Conservation (phyloP, 2,329 filamentous ascomycete genomes). For the Orbilia blumenaviensis region DNA sequence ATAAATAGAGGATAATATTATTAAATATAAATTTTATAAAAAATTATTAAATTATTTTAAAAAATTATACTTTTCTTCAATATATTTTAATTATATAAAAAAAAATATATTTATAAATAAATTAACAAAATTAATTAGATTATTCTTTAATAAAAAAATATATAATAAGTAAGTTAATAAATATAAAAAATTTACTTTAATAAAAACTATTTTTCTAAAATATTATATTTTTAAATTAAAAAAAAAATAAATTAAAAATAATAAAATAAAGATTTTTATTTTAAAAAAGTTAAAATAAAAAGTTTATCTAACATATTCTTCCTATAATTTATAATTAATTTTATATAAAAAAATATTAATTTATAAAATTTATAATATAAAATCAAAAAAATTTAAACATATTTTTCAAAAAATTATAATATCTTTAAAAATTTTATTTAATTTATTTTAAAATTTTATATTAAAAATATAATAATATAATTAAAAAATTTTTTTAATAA, state of each 20-base stretch:
- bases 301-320: background rate
- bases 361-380: background rate
- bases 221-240: background rate
- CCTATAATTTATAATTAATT: background rate
- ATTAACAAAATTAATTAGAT: background rate
- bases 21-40: background rate
- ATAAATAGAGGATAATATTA: background rate
- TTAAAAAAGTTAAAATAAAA: background rate
- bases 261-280: background rate
- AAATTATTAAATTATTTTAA: background rate
- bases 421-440: background rate
- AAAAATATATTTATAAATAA: background rate
- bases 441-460: too few species aligned
- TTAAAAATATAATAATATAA: too few species aligned
- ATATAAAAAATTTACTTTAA: background rate
- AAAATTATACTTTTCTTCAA: background rate
- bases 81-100: background rate
- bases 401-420: background rate
- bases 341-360: background rate
- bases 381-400: background rate
- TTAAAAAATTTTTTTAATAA: too few species aligned
- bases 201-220: background rate
- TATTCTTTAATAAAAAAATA: background rate
- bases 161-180: background rate
- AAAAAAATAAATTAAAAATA: background rate